Percentiles rank a stretch among this genome's conserved stretches.
Evolutionary conservation across 768 basidiomycete species (phyloP).

Genomic region (Boletus coccyginus): DNA sequence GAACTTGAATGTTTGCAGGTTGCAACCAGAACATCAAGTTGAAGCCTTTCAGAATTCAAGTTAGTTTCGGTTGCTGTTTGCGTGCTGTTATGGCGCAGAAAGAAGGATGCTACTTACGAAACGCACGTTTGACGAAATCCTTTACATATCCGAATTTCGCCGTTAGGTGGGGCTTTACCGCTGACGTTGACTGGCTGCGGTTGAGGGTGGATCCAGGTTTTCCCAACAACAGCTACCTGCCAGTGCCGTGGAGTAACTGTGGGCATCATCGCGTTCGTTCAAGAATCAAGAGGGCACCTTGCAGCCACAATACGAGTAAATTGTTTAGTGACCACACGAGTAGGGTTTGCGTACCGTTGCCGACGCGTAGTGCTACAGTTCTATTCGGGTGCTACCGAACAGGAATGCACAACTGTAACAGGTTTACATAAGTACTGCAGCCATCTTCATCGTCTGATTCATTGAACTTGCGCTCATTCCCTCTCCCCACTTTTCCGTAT

Average conservation of each 20-base stretch:
- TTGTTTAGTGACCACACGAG: neutral
- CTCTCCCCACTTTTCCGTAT: neutral
- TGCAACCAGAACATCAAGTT: no score
- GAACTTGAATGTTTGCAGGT: no score
- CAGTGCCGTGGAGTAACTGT: no score
- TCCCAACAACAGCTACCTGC: no score
- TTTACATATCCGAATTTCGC: neutral
- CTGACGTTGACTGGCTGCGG: neutral
- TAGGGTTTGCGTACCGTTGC: no score
- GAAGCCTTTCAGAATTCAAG: no score
- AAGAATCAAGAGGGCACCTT: no score
- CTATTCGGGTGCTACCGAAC: conserved; percentile 20
- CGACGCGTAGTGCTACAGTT: no score
- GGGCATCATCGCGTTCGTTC: no score
- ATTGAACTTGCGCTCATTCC: neutral
- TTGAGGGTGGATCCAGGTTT: neutral
- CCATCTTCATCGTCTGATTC: neutral
- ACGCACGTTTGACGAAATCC: neutral
- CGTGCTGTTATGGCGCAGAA: no score
- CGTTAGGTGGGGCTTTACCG: neutral
- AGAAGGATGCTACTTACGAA: neutral
- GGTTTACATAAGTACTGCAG: conserved; percentile 10
- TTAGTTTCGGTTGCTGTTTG: no score
- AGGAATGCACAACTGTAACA: neutral
- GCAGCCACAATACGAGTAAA: no score